Conservation (phyloP, 331 rosid genomes). For the Arachis monticola region DNA sequence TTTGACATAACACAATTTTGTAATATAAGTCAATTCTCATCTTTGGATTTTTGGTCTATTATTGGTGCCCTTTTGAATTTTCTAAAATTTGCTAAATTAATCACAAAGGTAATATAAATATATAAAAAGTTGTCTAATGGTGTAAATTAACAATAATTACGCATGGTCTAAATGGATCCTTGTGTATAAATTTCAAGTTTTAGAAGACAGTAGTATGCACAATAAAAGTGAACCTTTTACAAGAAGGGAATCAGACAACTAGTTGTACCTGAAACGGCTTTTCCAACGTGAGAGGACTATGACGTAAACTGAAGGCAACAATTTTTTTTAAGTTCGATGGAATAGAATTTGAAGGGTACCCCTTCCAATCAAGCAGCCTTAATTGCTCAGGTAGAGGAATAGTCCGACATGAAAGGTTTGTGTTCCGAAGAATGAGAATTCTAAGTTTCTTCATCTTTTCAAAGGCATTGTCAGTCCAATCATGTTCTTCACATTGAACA, state of each 20-base stretch:
- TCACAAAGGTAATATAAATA: too few relatives aligned
- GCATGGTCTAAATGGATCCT: too few relatives aligned
- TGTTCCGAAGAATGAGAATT: constrained; percentile 7
- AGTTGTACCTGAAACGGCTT: constrained; percentile 10
- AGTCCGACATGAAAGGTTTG: not conserved
- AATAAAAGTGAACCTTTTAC: too few relatives aligned
- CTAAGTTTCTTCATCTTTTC: constrained; percentile 24
- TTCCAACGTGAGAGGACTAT: not conserved
- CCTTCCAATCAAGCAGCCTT: constrained; percentile 30
- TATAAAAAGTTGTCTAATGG: too few relatives aligned
- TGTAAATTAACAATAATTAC: too few relatives aligned
- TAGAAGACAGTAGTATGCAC: too few relatives aligned
- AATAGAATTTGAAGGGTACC: not conserved
- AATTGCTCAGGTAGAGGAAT: constrained; percentile 13
- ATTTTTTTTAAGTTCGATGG: not conserved
- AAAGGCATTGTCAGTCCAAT: not conserved
- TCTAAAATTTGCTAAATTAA: too few relatives aligned
- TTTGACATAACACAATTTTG: too few relatives aligned
- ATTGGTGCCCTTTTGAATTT: too few relatives aligned
- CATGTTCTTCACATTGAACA: not conserved
- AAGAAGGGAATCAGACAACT: not conserved
- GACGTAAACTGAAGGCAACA: not conserved
- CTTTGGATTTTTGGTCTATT: too few relatives aligned
- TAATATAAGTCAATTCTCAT: too few relatives aligned
- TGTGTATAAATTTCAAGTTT: too few relatives aligned